These are phyloP conservation scores for Argentina anserina DNA, from an alignment of 306 rosid species.

Conservation along the genomic window DNA sequence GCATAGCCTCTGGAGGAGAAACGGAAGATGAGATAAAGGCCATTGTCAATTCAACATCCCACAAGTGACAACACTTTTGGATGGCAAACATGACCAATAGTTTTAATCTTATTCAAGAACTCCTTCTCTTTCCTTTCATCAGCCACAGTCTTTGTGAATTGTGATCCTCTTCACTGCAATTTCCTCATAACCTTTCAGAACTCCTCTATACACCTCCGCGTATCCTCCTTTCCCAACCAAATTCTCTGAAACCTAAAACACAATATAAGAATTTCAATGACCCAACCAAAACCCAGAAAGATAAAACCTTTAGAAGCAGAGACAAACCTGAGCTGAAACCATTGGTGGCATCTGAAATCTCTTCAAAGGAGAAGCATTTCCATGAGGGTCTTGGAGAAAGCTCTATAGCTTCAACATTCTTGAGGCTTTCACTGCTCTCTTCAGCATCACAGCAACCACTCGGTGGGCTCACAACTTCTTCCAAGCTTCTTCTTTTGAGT, in stretches of 20 bases:
- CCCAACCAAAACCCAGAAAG: background rate
- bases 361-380: constrained; percentile 85
- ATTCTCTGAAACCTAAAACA: constrained; percentile 49
- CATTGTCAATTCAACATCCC: constrained; percentile 85
- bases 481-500: constrained; percentile 47
- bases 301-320: no score
- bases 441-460: constrained; percentile 16
- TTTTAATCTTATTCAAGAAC: constrained; percentile 85
- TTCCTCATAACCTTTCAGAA: constrained; percentile 51
- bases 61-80: constrained; percentile 66
- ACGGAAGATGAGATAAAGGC: constrained; percentile 74
- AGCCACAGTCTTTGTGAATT: constrained; percentile 48
- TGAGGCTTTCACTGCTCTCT: constrained; percentile 23
- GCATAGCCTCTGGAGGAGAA: constrained; percentile 79
- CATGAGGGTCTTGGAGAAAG: constrained; percentile 60
- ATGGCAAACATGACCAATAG: constrained; percentile 81
- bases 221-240: constrained; percentile 90
- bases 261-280: constrained; percentile 8
- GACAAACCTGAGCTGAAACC: constrained; percentile 71
- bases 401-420: constrained; percentile 25
- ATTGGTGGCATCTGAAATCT: constrained; percentile 67
- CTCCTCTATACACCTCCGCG: constrained; percentile 87
- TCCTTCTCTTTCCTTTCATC: constrained; percentile 93
- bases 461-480: constrained; percentile 28
- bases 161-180: constrained; percentile 86